A percentile compares a stretch with the other conserved stretches of the same genome.
Evolutionary conservation across 2,329 filamentous ascomycete species (phyloP).

Genomic region (Trichoderma gracile): DNA sequence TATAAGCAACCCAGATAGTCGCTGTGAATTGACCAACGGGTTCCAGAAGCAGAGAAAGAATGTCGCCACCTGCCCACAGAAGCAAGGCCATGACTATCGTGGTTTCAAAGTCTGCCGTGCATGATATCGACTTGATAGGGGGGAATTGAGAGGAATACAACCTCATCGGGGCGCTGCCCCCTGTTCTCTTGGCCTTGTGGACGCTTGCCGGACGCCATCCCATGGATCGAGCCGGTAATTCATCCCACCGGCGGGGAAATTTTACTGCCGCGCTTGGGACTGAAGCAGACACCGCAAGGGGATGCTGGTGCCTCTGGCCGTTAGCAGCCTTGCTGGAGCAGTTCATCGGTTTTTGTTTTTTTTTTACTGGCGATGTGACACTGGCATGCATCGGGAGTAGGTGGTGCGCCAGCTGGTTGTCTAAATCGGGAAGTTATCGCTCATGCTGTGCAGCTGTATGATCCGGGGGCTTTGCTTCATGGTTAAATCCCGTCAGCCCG

Average conservation of each 20-base stretch:
- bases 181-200: background rate
- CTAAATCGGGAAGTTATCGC: constrained; percentile 11
- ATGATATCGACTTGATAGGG: background rate
- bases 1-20: background rate
- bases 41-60: constrained; percentile 4
- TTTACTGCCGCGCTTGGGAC: background rate
- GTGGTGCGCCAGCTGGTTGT: background rate
- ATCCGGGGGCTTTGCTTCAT: constrained; percentile 3
- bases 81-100: background rate
- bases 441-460: constrained; percentile 4
- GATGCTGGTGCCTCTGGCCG: background rate
- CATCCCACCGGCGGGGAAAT: constrained; percentile 13
- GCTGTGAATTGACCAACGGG: background rate
- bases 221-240: constrained; percentile 6
- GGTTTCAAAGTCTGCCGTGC: constrained; percentile 7
- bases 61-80: background rate
- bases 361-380: background rate
- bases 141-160: background rate
- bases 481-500: background rate
- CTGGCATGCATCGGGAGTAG: background rate
- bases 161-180: background rate
- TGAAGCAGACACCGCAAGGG: background rate
- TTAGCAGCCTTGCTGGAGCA: background rate
- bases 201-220: background rate
- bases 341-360: background rate